Conservation (phyloP, 2,329 filamentous ascomycete genomes). For the Nemania sp. region DNA sequence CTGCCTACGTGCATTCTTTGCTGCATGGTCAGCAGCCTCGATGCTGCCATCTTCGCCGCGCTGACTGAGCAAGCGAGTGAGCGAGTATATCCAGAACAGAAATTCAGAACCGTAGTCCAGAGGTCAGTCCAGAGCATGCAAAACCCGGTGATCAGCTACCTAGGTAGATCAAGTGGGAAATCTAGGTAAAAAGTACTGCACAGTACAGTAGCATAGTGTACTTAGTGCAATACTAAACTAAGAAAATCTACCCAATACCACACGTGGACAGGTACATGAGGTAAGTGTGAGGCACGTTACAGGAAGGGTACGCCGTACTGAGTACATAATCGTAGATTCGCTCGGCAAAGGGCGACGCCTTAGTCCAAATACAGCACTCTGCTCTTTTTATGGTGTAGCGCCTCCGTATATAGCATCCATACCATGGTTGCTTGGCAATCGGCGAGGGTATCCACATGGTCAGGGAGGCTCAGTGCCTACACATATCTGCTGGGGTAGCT, state of each 20-base stretch:
- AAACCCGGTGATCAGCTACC: not conserved
- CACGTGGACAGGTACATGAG: not conserved
- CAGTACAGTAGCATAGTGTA: not conserved
- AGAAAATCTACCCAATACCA: too few species aligned
- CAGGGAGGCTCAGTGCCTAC: too few species aligned
- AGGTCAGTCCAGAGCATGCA: not conserved
- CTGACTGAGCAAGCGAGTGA: slow-evolving; percentile 21
- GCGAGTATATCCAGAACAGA: too few species aligned
- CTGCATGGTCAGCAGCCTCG: slow-evolving; percentile 27
- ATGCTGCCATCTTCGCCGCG: slow-evolving; percentile 9
- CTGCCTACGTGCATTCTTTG: slow-evolving; percentile 10
- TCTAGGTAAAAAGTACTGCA: not conserved
- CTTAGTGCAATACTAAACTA: not conserved
- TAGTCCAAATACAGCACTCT: not conserved
- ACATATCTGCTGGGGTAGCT: too few species aligned
- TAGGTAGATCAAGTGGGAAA: not conserved
- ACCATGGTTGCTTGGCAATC: not conserved
- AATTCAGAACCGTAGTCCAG: too few species aligned
- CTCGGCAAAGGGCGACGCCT: too few species aligned
- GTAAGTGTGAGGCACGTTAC: too few species aligned
- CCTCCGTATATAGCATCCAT: not conserved
- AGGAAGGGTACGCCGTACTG: too few species aligned
- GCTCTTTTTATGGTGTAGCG: slow-evolving; percentile 4
- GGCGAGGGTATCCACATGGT: too few species aligned
- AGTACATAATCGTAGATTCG: too few species aligned